Evolutionary conservation across 495 filamentous ascomycete species (phyloP), one percentile per base, ranked within the genome.

Genomic region (Penicillium alfredii): DNA sequence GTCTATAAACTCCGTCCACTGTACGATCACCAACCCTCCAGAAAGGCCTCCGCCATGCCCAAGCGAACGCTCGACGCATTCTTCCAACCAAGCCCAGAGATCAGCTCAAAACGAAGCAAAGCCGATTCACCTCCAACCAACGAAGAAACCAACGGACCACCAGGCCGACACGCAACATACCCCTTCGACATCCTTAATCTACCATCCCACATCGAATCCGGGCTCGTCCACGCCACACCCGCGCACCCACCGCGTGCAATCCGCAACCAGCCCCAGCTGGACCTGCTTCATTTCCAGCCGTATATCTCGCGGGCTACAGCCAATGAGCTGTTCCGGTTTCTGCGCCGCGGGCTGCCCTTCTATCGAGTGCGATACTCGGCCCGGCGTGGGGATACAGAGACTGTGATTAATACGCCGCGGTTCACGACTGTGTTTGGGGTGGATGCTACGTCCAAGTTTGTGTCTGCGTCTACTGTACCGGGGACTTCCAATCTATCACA

Each of bases 351-450:
- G 28, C 53, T 87, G 7, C 79, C 79, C 28, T 88, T 86, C 57
- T 86, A 87, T 53, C 68, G 81, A 10, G 83, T 87, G 0, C 63
- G 76, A 35, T 87, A 88, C 54, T 72, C 61, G 8, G 84, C 84
- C 47, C 78, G 74, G 29, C 68, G 82, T 16, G 72, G 69, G 3
- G 61, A 67, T 0, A 41, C 67, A 1, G 67, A 78, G n/a, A 81
- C 75, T 0, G 44, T 61, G 4, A 76, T 86, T 37, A 75, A 69
- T 30, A 87, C 82, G 4, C 84, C 83, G 3, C 68, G 81, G 9
- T 83, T 63, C 44, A 86, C 81, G 0, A 82, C 84, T 2, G 79
- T 85, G 12, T 87, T 84, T 42, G 83, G 82, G 4, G 55, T 86
- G 2, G 82, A 88, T 42, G 71, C 69, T 8, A 82, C 74, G 17